Evolutionary conservation across 305 asterid genomes (phyloP).

Genomic region (Ajuga reptans): DNA sequence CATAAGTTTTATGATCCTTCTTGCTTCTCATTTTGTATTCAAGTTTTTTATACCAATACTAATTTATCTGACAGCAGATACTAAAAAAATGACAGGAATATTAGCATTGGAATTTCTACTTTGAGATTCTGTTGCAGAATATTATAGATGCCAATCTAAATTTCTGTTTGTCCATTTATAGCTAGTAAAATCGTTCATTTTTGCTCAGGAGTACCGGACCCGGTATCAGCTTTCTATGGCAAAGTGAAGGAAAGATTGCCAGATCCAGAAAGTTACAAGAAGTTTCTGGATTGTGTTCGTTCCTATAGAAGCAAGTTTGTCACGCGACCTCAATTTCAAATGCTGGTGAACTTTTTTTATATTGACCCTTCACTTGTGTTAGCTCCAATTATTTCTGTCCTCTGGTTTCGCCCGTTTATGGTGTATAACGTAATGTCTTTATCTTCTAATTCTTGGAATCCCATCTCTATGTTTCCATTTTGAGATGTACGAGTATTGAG

Average conservation of each 20-base stretch:
- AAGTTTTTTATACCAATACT: constrained; percentile 5
- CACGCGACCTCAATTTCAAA: constrained; percentile 45
- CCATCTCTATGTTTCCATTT: background rate
- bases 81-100: background rate
- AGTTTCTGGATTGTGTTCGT: constrained; percentile 63
- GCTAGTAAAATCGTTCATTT: constrained; percentile 12
- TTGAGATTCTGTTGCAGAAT: background rate
- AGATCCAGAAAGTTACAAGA: constrained; percentile 45
- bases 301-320: constrained; percentile 44
- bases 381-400: background rate
- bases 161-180: background rate
- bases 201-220: constrained; percentile 50
- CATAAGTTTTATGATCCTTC: background rate
- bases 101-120: background rate
- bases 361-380: constrained; percentile 3
- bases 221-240: constrained; percentile 40
- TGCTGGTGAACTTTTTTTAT: constrained; percentile 39
- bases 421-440: background rate
- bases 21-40: constrained; percentile 9
- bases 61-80: background rate
- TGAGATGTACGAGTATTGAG: background rate
- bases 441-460: background rate
- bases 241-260: constrained; percentile 57
- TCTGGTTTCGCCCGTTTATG: constrained; percentile 1
- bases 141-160: background rate